A percentile compares a stretch with the other conserved stretches of the same genome.
phyloP scores from a whole-genome alignment of 2,329 filamentous ascomycete species.

The Fusarium heterosporum region DNA sequence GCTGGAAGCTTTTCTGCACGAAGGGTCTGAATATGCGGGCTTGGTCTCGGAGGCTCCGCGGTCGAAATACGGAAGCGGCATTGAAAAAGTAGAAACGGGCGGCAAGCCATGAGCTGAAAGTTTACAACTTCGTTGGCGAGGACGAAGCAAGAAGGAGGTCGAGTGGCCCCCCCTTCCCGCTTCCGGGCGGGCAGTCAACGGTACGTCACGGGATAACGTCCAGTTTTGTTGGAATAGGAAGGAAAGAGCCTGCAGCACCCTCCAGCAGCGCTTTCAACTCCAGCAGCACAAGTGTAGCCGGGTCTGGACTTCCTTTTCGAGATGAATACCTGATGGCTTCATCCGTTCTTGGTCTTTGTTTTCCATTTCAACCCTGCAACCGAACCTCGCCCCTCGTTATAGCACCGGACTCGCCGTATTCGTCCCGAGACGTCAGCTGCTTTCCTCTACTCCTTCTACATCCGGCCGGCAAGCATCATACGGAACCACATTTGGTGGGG shows the following conservation, averaged over 20 bases:
- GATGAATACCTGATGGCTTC: background rate
- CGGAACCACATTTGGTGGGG: constrained; percentile 14
- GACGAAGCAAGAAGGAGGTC: background rate
- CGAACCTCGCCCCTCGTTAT: background rate
- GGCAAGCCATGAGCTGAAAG: background rate
- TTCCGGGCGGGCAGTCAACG: constrained; percentile 11
- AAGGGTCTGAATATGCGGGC: constrained; percentile 10
- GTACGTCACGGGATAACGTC: constrained; percentile 34
- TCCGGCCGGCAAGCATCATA: constrained; percentile 13
- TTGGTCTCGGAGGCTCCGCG: constrained; percentile 27
- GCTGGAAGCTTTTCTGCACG: constrained; percentile 4
- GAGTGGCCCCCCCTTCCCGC: constrained; percentile 16
- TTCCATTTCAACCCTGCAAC: constrained; percentile 6
- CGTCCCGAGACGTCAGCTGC: background rate
- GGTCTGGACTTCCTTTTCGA: background rate
- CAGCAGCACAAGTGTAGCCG: constrained; percentile 7
- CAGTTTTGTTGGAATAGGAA: constrained; percentile 18
- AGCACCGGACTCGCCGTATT: background rate
- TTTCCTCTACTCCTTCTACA: constrained; percentile 18
- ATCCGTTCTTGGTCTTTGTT: background rate
- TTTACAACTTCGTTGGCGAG: background rate
- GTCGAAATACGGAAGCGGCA: constrained; percentile 22
- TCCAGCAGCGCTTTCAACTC: background rate
- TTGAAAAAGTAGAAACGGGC: constrained; percentile 1
- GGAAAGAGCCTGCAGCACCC: background rate